phyloP scores from a whole-genome alignment of 2,329 filamentous ascomycete species.

The Decorospora gaudefroyi region DNA sequence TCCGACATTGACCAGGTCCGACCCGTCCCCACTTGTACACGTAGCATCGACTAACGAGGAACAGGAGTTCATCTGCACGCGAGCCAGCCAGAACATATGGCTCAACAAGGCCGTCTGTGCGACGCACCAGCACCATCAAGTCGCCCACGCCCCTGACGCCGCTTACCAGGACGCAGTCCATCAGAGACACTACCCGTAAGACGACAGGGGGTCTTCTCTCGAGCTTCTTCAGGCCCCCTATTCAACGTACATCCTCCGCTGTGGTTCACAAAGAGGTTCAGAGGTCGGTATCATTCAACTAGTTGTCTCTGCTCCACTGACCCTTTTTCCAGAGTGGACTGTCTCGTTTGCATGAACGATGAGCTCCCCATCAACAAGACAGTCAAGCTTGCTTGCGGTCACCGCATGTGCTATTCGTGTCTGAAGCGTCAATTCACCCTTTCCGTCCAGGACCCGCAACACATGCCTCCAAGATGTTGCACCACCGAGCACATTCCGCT shows the following conservation, averaged over 20 bases:
- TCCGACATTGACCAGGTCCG: conserved; percentile 40
- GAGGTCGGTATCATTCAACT: conserved; percentile 17
- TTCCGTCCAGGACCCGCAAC: conserved; percentile 74
- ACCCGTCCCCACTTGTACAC: conserved; percentile 13
- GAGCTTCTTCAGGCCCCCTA: conserved; percentile 37
- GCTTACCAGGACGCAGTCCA: conserved; percentile 32
- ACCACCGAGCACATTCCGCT: conserved; percentile 72
- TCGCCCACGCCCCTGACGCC: conserved; percentile 30
- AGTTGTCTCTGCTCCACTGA: conserved; percentile 16
- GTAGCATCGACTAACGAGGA: conserved; percentile 20
- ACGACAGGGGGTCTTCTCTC: conserved; percentile 43
- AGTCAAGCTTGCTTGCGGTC: conserved; percentile 74
- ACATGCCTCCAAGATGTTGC: conserved; percentile 87
- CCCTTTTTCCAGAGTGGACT: conserved; percentile 62
- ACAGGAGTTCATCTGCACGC: conserved; percentile 39
- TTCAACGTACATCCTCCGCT: conserved; percentile 28
- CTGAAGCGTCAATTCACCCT: conserved; percentile 74
- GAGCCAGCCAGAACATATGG: conserved; percentile 37
- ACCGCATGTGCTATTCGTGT: conserved; percentile 80
- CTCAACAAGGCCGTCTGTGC: conserved; percentile 35
- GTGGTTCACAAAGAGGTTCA: conserved; percentile 34
- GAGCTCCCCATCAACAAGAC: conserved; percentile 66
- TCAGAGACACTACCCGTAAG: conserved; percentile 33
- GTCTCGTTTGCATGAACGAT: conserved; percentile 71
- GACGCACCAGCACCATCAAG: conserved; percentile 41